These are phyloP conservation scores for Cadophora gregata DNA, from an alignment of 2,329 filamentous ascomycete species.

Conservation along the genomic window DNA sequence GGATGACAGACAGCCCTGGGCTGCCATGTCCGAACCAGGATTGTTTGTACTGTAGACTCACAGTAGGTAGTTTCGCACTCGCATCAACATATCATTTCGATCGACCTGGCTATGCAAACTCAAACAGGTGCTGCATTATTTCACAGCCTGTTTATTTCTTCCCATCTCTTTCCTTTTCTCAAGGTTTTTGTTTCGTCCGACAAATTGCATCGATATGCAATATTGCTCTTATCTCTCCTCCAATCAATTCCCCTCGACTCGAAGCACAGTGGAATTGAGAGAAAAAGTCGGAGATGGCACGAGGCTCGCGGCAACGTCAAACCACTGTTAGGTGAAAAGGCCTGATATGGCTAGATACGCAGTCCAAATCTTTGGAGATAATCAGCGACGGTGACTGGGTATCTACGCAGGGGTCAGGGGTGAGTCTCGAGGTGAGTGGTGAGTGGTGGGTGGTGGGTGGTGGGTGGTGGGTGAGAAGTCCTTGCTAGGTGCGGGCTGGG, in stretches of 20 bases:
- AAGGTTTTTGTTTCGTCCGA: background rate
- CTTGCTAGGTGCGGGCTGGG: slow-evolving; percentile 5
- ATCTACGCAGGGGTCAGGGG: slow-evolving; percentile 17
- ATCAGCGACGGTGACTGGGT: background rate
- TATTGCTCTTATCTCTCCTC: slow-evolving; percentile 4
- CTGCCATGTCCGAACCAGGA: slow-evolving; percentile 27
- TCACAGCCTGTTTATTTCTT: slow-evolving; percentile 9
- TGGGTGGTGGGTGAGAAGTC: background rate
- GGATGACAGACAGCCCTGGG: background rate
- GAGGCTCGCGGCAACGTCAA: slow-evolving; percentile 13
- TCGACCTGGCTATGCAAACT: background rate
- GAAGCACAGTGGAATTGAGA: background rate
- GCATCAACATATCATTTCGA: slow-evolving; percentile 12
- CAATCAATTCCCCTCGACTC: background rate
- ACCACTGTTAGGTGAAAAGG: slow-evolving; percentile 6
- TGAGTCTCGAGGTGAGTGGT: slow-evolving; percentile 20
- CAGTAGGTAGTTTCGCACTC: too few species aligned
- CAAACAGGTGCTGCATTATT: background rate
- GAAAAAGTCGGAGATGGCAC: slow-evolving; percentile 8
- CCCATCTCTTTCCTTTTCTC: background rate
- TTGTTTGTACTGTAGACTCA: slow-evolving; percentile 6
- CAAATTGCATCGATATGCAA: background rate
- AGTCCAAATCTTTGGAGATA: slow-evolving; percentile 6
- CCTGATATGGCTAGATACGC: background rate
- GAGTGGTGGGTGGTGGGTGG: slow-evolving; percentile 7